A percentile compares a stretch with the other conserved stretches of the same genome.
Evolutionary conservation across 257 asterid genomes (phyloP).

Genomic region (Nicotiana tomentosiformis): DNA sequence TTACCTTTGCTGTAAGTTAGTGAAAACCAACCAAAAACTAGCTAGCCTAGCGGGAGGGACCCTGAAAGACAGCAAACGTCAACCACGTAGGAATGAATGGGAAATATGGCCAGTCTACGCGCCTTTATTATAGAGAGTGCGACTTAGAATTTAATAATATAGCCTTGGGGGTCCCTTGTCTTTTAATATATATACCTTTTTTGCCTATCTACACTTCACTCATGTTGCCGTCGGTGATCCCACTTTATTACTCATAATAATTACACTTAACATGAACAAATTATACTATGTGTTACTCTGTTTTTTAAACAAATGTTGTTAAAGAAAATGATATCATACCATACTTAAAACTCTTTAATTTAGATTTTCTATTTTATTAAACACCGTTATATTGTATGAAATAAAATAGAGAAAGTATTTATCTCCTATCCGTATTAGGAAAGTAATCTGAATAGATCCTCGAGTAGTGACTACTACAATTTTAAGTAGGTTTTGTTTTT

Average conservation of each 20-base stretch:
- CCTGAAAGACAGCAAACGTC: conserved; percentile 11
- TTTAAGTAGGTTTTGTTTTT: not conserved
- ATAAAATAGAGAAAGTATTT: not conserved
- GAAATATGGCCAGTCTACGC: not conserved
- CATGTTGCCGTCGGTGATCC: not conserved
- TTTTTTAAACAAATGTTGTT: not conserved
- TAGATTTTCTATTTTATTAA: not conserved
- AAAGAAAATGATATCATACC: not conserved
- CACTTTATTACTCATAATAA: not conserved
- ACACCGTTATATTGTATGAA: not conserved
- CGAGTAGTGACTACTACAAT: not conserved
- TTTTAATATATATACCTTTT: not conserved
- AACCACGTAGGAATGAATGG: not conserved
- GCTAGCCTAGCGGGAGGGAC: not conserved
- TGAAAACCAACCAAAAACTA: conserved; percentile 6
- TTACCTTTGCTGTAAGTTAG: not conserved
- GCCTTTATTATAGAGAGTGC: not conserved
- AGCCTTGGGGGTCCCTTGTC: not conserved
- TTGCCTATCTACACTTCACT: not conserved
- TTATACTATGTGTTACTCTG: not conserved
- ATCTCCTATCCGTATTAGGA: not conserved
- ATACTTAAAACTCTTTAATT: too few relatives aligned
- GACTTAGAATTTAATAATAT: not conserved
- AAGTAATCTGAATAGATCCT: not conserved
- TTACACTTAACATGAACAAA: not conserved